A percentile compares a stretch with the other conserved stretches of the same genome.
Conservation (phyloP, 495 filamentous ascomycete genomes). For the Rostrohypoxylon terebratum region DNA sequence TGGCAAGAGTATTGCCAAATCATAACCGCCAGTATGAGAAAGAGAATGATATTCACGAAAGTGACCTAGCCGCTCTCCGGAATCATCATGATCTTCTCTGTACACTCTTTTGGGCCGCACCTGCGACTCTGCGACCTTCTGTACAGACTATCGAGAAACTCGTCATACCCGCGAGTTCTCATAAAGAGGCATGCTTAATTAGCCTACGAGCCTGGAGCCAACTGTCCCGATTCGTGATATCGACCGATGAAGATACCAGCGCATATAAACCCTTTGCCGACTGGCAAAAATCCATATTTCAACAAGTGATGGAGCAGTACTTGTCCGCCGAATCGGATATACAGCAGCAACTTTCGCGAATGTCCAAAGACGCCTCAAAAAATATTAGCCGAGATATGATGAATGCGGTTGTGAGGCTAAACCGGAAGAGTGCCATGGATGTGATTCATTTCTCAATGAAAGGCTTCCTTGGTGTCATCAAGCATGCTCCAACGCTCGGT, state of each 20-base stretch:
- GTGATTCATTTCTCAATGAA: constrained; percentile 55
- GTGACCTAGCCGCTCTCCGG: constrained; percentile 84
- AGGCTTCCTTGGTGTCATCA: constrained; percentile 57
- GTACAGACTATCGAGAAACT: constrained; percentile 79
- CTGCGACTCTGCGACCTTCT: constrained; percentile 74
- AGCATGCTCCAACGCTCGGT: constrained; percentile 51
- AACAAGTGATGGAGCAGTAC: constrained; percentile 62
- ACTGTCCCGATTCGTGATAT: constrained; percentile 79
- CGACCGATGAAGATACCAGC: constrained; percentile 63
- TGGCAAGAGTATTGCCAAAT: constrained; percentile 86
- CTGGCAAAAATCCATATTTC: constrained; percentile 74
- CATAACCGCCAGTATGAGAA: constrained; percentile 89
- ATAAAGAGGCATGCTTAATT: constrained; percentile 86
- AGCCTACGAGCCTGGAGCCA: constrained; percentile 85
- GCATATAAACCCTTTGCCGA: constrained; percentile 69
- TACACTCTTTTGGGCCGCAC: constrained; percentile 88
- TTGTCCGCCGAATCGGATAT: constrained; percentile 62
- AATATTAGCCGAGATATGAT: constrained; percentile 54
- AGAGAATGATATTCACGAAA: constrained; percentile 76
- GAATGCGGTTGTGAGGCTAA: constrained; percentile 57
- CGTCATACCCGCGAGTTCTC: constrained; percentile 81
- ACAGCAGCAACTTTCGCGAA: constrained; percentile 57
- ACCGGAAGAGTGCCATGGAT: constrained; percentile 61
- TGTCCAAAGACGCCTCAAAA: constrained; percentile 52
- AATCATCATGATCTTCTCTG: constrained; percentile 96